These are phyloP conservation scores for Pleurotus giganteus DNA, from an alignment of 768 basidiomycete species.

Conservation along the genomic window DNA sequence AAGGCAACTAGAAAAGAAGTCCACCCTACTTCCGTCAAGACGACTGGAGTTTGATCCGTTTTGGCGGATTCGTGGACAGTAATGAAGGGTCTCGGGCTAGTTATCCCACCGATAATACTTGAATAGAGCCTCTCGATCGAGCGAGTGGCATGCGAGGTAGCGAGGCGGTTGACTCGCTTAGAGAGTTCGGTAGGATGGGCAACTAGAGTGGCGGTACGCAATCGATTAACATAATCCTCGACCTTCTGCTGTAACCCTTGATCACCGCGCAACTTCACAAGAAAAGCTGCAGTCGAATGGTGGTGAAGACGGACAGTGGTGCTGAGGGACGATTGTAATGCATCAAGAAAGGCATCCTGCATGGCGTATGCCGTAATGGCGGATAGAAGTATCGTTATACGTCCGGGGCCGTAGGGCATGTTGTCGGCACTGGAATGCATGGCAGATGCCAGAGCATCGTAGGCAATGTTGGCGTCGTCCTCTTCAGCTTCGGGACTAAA, in stretches of 20 bases:
- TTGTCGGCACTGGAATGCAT: constrained; percentile 15
- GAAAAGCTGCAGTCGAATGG: constrained; percentile 34
- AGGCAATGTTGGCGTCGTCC: constrained; percentile 14
- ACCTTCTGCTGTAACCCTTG: constrained; percentile 39
- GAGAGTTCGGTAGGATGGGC: constrained; percentile 47
- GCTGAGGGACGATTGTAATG: constrained; percentile 42
- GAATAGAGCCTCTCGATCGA: constrained; percentile 49
- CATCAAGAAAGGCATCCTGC: constrained; percentile 53
- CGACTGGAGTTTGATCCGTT: constrained; percentile 38
- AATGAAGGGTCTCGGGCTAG: constrained; percentile 52
- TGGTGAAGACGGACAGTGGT: constrained; percentile 34
- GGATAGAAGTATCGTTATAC: constrained; percentile 44
- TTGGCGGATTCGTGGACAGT: constrained; percentile 38
- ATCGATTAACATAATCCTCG: constrained; percentile 40
- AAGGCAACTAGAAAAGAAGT: constrained; percentile 65
- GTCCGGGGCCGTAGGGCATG: constrained; percentile 24
- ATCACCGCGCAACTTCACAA: constrained; percentile 33
- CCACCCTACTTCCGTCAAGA: constrained; percentile 61
- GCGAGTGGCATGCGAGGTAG: constrained; percentile 26
- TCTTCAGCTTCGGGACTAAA: constrained; percentile 7
- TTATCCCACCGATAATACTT: constrained; percentile 47
- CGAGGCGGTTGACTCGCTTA: constrained; percentile 47
- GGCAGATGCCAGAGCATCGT: constrained; percentile 23
- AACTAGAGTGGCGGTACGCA: constrained; percentile 52
- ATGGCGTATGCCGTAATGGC: constrained; percentile 63